Evolutionary conservation across 495 filamentous ascomycete species (phyloP), one percentile per base, ranked within the genome.

Genomic region (Jackrogersella minutella): DNA sequence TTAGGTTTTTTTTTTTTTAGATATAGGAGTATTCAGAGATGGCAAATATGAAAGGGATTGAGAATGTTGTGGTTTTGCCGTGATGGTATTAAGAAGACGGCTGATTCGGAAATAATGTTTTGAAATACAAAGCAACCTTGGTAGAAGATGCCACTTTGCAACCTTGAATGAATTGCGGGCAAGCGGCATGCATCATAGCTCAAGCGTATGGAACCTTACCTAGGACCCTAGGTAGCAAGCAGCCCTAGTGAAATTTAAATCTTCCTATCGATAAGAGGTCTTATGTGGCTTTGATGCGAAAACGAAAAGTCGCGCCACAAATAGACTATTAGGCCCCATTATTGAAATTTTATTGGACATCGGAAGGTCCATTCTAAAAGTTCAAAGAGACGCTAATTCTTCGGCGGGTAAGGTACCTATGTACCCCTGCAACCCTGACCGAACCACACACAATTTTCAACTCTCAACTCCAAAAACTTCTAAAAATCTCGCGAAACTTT

Each of bases 141-240:
- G 40, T 50, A 50, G 61, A 69, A 70, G 67, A 70, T 61, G 67
- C 67, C 67, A 70, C 67, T 70, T 70, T 70, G 67, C 67, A 62
- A 40, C n/a, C n/a, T n/a, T n/a, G n/a, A 52, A 54, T 49, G n/a
- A 21, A 36, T 26, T 56, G 56, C 40, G 63, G 63, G 63, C 56
- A 39, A 44, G 34, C 37, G 37, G 56, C 22, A 13, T 34, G 51
- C 56, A 56, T 66, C 56, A 56, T 60, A 66, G 56, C 63, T 56
- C 36, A 21, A n/a, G n/a, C n/a, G n/a, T n/a, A n/a, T n/a, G n/a
- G n/a, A n/a, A n/a, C n/a, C n/a, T n/a, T 47, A 24, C 31, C 10
- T 34, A 34, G 31, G 10, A 7, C 5, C 31, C 31, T 34, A 34
- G 31, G 31, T 34, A 34, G 5, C 2, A 9, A 30, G 28, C 8